These are phyloP conservation scores for Phanerochaete sordida DNA, from an alignment of 768 basidiomycete species.

Conservation along the genomic window DNA sequence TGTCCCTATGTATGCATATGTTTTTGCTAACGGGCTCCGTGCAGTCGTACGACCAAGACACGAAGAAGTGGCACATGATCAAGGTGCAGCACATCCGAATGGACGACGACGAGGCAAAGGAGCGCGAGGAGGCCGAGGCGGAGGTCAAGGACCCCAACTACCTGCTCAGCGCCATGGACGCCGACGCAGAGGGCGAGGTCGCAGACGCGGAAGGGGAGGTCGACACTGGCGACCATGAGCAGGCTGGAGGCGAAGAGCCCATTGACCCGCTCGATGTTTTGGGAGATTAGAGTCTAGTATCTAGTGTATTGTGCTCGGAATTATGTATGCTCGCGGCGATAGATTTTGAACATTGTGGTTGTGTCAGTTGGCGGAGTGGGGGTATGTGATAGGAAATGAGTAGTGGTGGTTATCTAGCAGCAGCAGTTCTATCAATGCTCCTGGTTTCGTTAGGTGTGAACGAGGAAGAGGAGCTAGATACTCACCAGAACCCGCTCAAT, in stretches of 20 bases:
- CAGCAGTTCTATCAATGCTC: background rate
- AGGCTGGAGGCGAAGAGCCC: background rate
- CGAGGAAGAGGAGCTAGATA: background rate
- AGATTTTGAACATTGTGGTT: too few species aligned
- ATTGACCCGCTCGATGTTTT: conserved; percentile 15
- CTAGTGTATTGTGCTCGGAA: background rate
- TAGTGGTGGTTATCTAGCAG: background rate
- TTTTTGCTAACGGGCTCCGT: background rate
- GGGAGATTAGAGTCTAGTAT: conserved; percentile 5
- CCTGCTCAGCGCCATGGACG: conserved; percentile 44
- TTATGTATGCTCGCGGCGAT: background rate
- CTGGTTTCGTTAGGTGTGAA: background rate
- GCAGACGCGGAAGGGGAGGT: conserved; percentile 16
- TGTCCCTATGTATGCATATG: too few species aligned
- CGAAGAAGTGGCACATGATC: conserved; percentile 82
- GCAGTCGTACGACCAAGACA: conserved; percentile 67
- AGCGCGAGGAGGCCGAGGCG: conserved; percentile 73
- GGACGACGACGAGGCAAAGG: conserved; percentile 70
- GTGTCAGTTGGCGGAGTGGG: background rate
- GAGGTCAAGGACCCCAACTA: conserved; percentile 70
- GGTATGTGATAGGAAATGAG: background rate
- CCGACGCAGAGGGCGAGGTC: conserved; percentile 45
- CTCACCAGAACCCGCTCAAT: conserved; percentile 35
- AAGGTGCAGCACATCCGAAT: conserved; percentile 68
- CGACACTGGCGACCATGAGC: background rate